Base-by-base conservation (phyloP, 495 filamentous ascomycete species). In the Venustampulla echinocandica region DNA sequence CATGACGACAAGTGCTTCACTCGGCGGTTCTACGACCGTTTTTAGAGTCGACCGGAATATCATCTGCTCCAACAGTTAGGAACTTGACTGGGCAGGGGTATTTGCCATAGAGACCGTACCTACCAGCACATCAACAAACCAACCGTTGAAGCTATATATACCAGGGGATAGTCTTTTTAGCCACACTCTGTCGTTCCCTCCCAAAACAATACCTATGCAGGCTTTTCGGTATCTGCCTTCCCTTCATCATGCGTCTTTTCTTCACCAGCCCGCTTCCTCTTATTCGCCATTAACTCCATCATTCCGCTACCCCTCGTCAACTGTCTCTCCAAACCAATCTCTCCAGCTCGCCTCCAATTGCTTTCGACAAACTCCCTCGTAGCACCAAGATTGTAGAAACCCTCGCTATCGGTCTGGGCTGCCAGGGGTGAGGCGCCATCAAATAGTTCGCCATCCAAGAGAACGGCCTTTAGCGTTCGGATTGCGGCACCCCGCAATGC, bases 361-460 rank as follows among this genome's bases (percentile, higher is more conserved):
- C 56, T 23, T 19, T 13, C 9, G 4, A 76, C 59, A 33, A 69
- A 76, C 3, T 24, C 18, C 19, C 52, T 54, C 5, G 66, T 62
- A 1, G 28, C 47, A 1, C 61, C 61, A 5, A 60, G 50, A 53
- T 68, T 47, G 32, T 64, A 71, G 22, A 68, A 50, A 0, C 70
- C 70, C n/a, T 64, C 49, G 0, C 32, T 39, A 13, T 62, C 49
- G 20, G 42, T 59, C 1, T 64, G 42, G 0, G 57, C 19, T 4
- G 22, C 25, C 0, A 57, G 20, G 3, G 57, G 52, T 2, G 25
- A 20, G 17, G 59, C 44, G 0, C 62, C 66, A 4, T 67, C 60
- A 5, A 47, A 61, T 1, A 42, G 5, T 42, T 69, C 61, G 5
- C 55, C 63, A 10, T 55, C 57, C 51, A 60, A 52, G 14, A 60